phyloP scores from a whole-genome alignment of 371 early-diverging fungal species.

The Mucor sp. region DNA sequence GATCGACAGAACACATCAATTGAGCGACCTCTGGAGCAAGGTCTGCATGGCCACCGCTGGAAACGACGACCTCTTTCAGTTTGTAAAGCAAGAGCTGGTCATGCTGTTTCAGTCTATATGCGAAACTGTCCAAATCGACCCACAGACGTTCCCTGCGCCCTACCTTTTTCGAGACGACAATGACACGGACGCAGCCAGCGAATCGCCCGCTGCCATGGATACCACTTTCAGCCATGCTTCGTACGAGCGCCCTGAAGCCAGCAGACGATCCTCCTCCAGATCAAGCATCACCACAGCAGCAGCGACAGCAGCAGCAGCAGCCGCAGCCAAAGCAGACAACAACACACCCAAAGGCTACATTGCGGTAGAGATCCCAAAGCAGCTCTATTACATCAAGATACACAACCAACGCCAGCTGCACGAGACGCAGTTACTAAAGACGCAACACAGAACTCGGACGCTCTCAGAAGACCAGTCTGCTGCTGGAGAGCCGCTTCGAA shows the following conservation, averaged over 20 bases:
- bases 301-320: neutral
- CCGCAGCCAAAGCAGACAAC: conserved; percentile 15
- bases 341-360: conserved; percentile 37
- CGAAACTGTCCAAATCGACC: conserved; percentile 42
- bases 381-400: conserved; percentile 35
- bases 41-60: conserved; percentile 44
- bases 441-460: conserved; percentile 19
- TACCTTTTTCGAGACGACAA: neutral
- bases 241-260: neutral
- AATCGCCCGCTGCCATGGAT: neutral
- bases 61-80: conserved; percentile 40
- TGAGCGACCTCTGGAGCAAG: conserved; percentile 35
- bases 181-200: neutral
- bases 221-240: neutral
- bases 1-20: conserved; percentile 42
- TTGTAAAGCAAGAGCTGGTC: conserved; percentile 33
- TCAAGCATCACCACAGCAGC: neutral
- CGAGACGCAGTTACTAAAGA: conserved; percentile 28
- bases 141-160: conserved; percentile 14
- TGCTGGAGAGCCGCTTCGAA: conserved; percentile 15
- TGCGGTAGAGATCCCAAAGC: conserved; percentile 35
- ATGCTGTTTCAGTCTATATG: conserved; percentile 39
- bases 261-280: neutral
- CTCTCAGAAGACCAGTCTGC: conserved; percentile 8
- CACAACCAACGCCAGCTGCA: conserved; percentile 35